Conservation (phyloP, 805 yeast species). For the Saturnispora serradocipensis region DNA sequence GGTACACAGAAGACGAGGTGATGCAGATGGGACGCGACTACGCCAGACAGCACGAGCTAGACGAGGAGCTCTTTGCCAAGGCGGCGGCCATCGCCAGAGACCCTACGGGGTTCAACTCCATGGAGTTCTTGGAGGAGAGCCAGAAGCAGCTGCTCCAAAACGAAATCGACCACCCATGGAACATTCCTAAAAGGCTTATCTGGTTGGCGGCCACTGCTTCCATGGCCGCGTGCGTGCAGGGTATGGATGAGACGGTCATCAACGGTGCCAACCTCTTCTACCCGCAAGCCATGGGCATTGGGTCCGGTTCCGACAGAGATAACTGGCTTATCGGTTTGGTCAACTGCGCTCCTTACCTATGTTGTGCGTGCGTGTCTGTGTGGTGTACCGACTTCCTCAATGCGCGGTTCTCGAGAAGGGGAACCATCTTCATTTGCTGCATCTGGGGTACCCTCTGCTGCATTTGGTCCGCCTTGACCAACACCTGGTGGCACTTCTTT, state of each 20-base stretch:
- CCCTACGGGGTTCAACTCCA: constrained; percentile 48
- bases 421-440: constrained; percentile 60
- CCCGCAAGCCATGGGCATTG: constrained; percentile 47
- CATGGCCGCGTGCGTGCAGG: constrained; percentile 71
- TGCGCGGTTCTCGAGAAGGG: constrained; percentile 49
- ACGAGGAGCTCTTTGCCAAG: constrained; percentile 48
- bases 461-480: constrained; percentile 58
- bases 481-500: constrained; percentile 60
- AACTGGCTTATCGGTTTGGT: constrained; percentile 55
- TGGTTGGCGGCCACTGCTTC: constrained; percentile 58
- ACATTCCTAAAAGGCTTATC: constrained; percentile 36
- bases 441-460: constrained; percentile 50
- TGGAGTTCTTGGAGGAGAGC: constrained; percentile 45
- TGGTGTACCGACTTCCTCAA: constrained; percentile 58
- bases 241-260: constrained; percentile 71
- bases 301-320: constrained; percentile 35
- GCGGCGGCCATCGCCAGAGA: constrained; percentile 62
- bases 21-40: constrained; percentile 63
- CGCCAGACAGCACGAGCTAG: constrained; percentile 47
- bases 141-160: constrained; percentile 42
- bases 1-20: constrained; percentile 53
- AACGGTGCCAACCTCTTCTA: constrained; percentile 64
- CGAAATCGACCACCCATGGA: constrained; percentile 41
- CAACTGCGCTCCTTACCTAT: constrained; percentile 63
- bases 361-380: constrained; percentile 51